Evolutionary conservation across 768 basidiomycete genomes (phyloP), one percentile per base, ranked within the genome.

Genomic region (Suillus spraguei): DNA sequence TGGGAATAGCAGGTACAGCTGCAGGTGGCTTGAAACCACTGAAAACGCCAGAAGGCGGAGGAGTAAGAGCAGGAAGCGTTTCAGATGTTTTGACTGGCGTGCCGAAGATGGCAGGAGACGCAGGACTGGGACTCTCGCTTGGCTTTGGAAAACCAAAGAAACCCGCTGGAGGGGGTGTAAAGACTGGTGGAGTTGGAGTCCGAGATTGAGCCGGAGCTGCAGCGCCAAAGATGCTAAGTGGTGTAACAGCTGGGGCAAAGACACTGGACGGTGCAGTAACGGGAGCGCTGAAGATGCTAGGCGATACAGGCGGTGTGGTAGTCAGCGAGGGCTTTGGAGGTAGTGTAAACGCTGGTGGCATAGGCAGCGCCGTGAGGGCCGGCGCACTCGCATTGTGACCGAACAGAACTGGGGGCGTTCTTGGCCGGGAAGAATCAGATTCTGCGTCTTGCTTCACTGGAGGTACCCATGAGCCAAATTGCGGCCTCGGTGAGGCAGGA

Each of bases 391-490:
- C 67, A 64, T 78, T 72, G 4, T 77, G 68, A 10, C 80, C 76
- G 5, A 79, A 67, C 14, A 82, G 67, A 0, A 16, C 55, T 17
- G 87, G 83, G 4, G 87, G 83, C 0, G 85, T 86, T 70, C 79
- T 82, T 0, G 85, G 81, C 58, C 80, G 74, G 46, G 68, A 35
- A 22, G 70, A 52, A 22, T 58, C 67, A n/a, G 60, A 42, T 60
- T 73, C 70, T n/a, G 71, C 69, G 17, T 74, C 70, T 46, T 66
- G 63, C 36, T 60, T 39, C 32, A 73, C 70, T 33, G 69, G 66
- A 53, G 64, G 24, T 14, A 59, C 76, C 79, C 49, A 74, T 52
- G 65, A 69, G 38, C 79, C 80, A 60, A 79, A 77, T 16, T 76
- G 69, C 20, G 68, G 66, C 70, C 80, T 80, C 13, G 82, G 80